A percentile compares a stretch with the other conserved stretches of the same genome.
phyloP scores from a whole-genome alignment of 1,284 basidiomycete genomes.

The Trichosporon faecale region DNA sequence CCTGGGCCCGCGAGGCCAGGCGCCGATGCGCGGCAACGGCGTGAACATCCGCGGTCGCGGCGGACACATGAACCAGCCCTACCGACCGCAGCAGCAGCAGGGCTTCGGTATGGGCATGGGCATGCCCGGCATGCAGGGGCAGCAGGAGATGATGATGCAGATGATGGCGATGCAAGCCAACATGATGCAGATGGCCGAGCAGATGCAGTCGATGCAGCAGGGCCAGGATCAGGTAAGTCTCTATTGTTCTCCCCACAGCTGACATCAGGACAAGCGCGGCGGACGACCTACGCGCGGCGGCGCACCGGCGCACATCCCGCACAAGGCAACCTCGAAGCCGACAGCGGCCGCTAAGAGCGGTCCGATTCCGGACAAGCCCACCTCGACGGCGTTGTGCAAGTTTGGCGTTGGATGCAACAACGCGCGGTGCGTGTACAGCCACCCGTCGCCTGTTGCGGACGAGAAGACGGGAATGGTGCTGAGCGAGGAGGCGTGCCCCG shows the following conservation, averaged over 20 bases:
- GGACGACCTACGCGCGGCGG: background rate
- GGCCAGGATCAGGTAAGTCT: conserved; percentile 26
- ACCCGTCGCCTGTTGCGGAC: conserved; percentile 87
- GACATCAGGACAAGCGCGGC: conserved; percentile 17
- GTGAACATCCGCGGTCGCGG: conserved; percentile 28
- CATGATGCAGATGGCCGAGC: conserved; percentile 53
- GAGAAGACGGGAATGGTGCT: conserved; percentile 87
- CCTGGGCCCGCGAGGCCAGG: conserved; percentile 23
- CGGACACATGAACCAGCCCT: conserved; percentile 16
- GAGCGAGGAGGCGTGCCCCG: conserved; percentile 76
- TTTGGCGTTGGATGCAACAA: conserved; percentile 85
- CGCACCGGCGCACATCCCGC: background rate
- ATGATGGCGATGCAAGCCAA: conserved; percentile 54
- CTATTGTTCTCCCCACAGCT: background rate
- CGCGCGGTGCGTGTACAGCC: conserved; percentile 77
- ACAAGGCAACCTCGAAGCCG: background rate
- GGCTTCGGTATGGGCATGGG: conserved; percentile 14
- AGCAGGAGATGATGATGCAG: conserved; percentile 53
- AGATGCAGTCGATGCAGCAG: conserved; percentile 50
- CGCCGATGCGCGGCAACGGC: conserved; percentile 22
- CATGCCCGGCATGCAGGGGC: conserved; percentile 34
- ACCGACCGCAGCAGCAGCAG: conserved; percentile 22
- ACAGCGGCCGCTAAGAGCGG: conserved; percentile 13
- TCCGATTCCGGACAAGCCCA: conserved; percentile 51
- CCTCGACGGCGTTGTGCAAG: conserved; percentile 68